These are phyloP conservation scores for Saccharata proteae DNA, from an alignment of 2,329 filamentous ascomycete genomes.

Conservation along the genomic window DNA sequence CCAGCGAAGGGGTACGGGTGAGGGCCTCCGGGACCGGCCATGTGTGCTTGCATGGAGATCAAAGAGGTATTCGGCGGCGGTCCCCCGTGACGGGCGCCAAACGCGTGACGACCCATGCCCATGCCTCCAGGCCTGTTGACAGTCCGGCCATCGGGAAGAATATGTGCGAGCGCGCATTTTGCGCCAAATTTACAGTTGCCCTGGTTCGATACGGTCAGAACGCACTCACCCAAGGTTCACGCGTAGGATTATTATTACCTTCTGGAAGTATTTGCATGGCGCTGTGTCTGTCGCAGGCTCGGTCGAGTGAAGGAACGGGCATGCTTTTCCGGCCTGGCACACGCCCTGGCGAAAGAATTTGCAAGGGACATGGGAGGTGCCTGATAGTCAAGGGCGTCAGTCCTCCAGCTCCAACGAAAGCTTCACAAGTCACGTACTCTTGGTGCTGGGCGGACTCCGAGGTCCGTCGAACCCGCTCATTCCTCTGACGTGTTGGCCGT, in stretches of 20 bases:
- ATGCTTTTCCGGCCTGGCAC: conserved; percentile 91
- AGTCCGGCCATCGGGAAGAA: conserved; percentile 82
- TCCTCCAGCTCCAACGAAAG: not conserved
- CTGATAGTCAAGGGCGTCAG: conserved; percentile 35
- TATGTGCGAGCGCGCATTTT: conserved; percentile 93
- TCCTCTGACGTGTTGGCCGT: conserved; percentile 20
- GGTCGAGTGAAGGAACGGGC: conserved; percentile 90
- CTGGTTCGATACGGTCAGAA: conserved; percentile 33
- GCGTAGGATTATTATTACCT: no score
- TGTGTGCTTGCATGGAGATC: conserved; percentile 44
- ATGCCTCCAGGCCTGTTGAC: conserved; percentile 65
- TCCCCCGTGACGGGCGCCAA: conserved; percentile 52
- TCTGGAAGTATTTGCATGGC: conserved; percentile 96
- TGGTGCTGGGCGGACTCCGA: conserved; percentile 37
- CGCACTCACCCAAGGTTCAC: no score
- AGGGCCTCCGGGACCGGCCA: conserved; percentile 26
- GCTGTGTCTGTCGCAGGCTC: conserved; percentile 74
- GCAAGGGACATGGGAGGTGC: conserved; percentile 95
- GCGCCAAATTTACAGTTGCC: conserved; percentile 98
- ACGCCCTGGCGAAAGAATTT: conserved; percentile 97
- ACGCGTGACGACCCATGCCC: conserved; percentile 36
- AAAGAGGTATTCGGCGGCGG: conserved; percentile 66
- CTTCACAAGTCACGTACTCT: conserved; percentile 25
- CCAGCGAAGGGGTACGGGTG: conserved; percentile 27
- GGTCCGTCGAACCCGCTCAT: conserved; percentile 15